These are phyloP conservation scores for Salix udensis DNA, from an alignment of 345 rosid genomes.

Conservation along the genomic window DNA sequence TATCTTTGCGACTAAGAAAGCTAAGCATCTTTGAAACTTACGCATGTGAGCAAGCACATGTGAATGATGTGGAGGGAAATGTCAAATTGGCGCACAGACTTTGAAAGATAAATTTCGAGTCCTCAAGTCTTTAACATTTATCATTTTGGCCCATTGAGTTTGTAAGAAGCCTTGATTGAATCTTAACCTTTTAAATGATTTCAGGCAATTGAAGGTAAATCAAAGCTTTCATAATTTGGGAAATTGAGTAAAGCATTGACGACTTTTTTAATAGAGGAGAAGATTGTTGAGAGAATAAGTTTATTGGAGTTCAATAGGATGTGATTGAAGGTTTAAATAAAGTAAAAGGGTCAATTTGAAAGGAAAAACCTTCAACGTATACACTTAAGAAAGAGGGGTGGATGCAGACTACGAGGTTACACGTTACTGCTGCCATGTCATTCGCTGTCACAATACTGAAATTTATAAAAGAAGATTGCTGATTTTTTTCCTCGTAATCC, in stretches of 20 bases:
- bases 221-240: neutral
- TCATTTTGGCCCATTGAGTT: neutral
- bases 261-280: neutral
- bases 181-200: no score
- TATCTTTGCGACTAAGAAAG: neutral
- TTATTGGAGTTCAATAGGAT: neutral
- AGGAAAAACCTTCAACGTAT: neutral
- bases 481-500: no score
- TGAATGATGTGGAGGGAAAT: neutral
- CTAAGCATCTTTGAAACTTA: neutral
- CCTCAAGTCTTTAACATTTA: neutral
- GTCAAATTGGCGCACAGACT: neutral
- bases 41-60: neutral
- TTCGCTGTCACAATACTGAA: no score
- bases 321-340: neutral
- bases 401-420: no score
- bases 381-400: no score
- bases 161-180: no score
- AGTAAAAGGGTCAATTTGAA: neutral
- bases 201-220: no score
- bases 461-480: no score
- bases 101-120: neutral
- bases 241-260: neutral
- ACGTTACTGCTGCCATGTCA: no score
- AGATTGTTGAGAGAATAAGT: neutral